phyloP scores from a whole-genome alignment of 2,329 filamentous ascomycete genomes.

The Ophiostoma australiae region DNA sequence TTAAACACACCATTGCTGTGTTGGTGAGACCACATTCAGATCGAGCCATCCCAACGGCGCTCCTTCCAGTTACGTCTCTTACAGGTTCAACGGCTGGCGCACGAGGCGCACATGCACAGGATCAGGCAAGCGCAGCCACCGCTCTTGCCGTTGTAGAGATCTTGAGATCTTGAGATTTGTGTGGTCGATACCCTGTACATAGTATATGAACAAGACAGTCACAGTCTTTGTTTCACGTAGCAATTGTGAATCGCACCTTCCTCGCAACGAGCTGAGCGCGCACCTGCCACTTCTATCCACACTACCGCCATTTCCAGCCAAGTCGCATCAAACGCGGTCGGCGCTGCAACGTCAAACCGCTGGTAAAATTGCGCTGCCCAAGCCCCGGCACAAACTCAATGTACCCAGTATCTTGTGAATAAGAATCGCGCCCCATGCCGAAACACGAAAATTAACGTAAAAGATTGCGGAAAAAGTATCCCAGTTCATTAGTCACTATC shows the following conservation, averaged over 20 bases:
- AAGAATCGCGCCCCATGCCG: not conserved
- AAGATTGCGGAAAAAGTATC: not conserved
- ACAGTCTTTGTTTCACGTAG: not conserved
- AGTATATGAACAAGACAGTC: not conserved
- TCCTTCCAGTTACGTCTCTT: not conserved
- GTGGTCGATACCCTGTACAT: no score
- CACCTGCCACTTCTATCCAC: slow-evolving; percentile 6
- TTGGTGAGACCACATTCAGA: not conserved
- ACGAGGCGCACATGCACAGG: not conserved
- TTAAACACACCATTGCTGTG: not conserved
- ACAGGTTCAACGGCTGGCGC: not conserved
- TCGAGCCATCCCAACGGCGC: not conserved
- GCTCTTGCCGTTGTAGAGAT: not conserved
- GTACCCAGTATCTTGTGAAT: not conserved
- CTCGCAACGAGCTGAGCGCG: slow-evolving; percentile 2
- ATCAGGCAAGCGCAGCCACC: not conserved
- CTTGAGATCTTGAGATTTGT: no score
- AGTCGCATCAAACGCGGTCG: slow-evolving; percentile 17
- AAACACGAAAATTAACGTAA: not conserved
- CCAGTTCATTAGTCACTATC: not conserved
- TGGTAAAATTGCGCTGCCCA: slow-evolving; percentile 16
- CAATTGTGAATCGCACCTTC: slow-evolving; percentile 1
- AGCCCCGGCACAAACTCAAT: not conserved
- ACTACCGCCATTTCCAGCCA: not conserved
- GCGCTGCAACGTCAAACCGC: slow-evolving; percentile 15